Conservation (phyloP, 768 basidiomycete species). For the Pilatotrama ljubarskyi region DNA sequence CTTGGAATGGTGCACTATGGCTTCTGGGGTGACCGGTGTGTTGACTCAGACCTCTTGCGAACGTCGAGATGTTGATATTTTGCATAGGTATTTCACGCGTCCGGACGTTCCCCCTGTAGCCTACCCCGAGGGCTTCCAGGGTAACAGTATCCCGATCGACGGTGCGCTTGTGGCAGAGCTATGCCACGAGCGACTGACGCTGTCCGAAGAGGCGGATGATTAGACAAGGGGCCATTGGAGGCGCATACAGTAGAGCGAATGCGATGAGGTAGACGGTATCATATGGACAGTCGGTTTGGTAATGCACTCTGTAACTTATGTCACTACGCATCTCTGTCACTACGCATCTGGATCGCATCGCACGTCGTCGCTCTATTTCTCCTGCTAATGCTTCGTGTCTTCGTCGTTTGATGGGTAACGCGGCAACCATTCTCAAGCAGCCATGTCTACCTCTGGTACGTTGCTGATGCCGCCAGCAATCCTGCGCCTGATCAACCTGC, state of each 20-base stretch:
- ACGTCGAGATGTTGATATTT: background rate
- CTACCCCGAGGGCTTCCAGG: slow-evolving; percentile 91
- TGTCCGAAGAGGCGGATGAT: slow-evolving; percentile 63
- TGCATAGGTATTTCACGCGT: slow-evolving; percentile 66
- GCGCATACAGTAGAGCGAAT: background rate
- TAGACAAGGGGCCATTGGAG: slow-evolving; percentile 27
- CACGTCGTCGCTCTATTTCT: background rate
- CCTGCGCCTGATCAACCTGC: slow-evolving; percentile 16
- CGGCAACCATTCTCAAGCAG: background rate
- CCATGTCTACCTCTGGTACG: slow-evolving; percentile 15
- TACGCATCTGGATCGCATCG: background rate
- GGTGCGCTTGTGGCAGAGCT: slow-evolving; percentile 65
- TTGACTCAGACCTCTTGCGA: slow-evolving; percentile 6
- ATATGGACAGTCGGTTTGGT: slow-evolving; percentile 6
- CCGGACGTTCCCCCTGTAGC: slow-evolving; percentile 66
- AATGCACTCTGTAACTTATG: slow-evolving; percentile 14
- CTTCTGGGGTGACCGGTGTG: slow-evolving; percentile 77
- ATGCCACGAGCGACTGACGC: slow-evolving; percentile 55
- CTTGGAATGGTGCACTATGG: slow-evolving; percentile 84
- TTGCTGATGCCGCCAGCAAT: background rate
- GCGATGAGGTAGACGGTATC: background rate
- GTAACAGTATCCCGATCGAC: slow-evolving; percentile 80
- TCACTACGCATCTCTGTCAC: background rate
- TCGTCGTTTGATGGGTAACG: too few species aligned
- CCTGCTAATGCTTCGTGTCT: background rate